phyloP scores from a whole-genome alignment of 345 rosid genomes.

The Xanthoceras sorbifolium region DNA sequence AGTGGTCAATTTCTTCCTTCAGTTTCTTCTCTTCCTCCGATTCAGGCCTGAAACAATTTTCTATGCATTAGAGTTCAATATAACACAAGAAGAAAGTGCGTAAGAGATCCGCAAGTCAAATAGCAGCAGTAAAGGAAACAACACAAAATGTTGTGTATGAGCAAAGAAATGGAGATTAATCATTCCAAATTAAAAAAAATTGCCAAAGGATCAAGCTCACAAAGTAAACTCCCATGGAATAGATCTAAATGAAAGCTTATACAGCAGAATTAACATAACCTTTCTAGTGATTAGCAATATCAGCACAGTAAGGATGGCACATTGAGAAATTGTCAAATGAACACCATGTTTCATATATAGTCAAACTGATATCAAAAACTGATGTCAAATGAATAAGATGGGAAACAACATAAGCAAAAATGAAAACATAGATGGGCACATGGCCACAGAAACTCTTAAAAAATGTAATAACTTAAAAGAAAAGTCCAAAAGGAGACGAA shows the following conservation, averaged over 20 bases:
- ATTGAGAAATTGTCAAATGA: background rate
- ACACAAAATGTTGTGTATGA: background rate
- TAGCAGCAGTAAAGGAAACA: background rate
- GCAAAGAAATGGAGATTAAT: background rate
- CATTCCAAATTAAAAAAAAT: background rate
- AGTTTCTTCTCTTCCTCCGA: slow-evolving; percentile 73
- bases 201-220: background rate
- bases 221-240: background rate
- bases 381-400: background rate
- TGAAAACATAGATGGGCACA: background rate
- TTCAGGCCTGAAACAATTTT: slow-evolving; percentile 66
- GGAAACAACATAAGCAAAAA: background rate
- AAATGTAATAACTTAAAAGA: background rate
- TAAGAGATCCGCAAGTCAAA: background rate
- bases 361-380: background rate
- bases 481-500: background rate
- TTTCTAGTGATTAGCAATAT: background rate
- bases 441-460: background rate
- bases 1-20: slow-evolving; percentile 65
- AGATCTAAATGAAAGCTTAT: background rate
- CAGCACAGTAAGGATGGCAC: background rate
- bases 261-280: background rate
- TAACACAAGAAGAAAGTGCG: background rate
- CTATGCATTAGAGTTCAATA: background rate
- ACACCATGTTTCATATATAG: background rate